A percentile compares a stretch with the other conserved stretches of the same genome.
These are phyloP conservation scores for Endotrypanum monterogeii DNA, from an alignment of 208 protist species.

Conservation along the genomic window DNA sequence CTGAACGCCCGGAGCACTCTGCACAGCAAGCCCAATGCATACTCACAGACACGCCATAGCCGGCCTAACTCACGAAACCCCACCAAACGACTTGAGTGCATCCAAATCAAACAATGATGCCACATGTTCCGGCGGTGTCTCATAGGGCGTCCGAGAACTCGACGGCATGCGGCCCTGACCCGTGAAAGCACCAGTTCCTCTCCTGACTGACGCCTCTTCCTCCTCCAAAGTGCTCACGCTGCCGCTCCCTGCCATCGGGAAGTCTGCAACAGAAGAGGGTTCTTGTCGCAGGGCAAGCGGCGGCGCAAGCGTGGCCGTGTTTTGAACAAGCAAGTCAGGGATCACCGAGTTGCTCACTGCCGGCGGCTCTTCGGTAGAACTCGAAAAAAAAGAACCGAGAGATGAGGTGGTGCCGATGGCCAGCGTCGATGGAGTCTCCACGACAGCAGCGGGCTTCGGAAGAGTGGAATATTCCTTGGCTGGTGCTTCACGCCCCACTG, in stretches of 20 bases:
- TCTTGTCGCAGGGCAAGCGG: conserved; percentile 4
- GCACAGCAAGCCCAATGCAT: not conserved
- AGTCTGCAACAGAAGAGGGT: not conserved
- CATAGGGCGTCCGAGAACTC: not conserved
- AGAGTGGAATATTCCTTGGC: not conserved
- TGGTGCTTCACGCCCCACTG: not conserved
- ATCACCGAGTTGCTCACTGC: not conserved
- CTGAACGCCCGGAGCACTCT: not conserved
- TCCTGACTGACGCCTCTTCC: not conserved
- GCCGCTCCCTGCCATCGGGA: not conserved
- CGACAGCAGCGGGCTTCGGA: not conserved
- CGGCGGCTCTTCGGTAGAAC: not conserved
- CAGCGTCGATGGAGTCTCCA: not conserved
- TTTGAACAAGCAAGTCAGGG: not conserved
- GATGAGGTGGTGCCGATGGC: not conserved
- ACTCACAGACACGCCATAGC: not conserved
- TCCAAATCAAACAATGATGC: conserved; percentile 16
- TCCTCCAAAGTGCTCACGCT: not conserved
- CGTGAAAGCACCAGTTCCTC: not conserved
- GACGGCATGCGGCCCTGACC: too few relatives aligned
- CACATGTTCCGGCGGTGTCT: not conserved
- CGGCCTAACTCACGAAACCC: not conserved
- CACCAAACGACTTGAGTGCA: not conserved
- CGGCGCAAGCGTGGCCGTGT: not conserved
- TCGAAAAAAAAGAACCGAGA: conserved; percentile 1